phyloP scores from a whole-genome alignment of 306 rosid species.

The Acacia confusa region DNA sequence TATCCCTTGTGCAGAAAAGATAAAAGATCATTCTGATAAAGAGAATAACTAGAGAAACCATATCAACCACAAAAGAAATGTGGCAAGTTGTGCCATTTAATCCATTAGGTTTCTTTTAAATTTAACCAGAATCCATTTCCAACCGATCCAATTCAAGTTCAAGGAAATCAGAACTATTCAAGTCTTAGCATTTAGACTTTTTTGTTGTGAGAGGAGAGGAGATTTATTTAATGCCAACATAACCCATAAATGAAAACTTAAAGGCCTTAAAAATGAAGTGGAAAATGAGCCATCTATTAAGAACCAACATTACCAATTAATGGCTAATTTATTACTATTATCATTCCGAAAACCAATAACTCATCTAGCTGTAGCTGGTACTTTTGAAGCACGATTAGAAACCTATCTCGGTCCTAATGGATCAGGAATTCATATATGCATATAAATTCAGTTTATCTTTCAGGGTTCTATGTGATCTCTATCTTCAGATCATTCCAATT shows the following conservation, averaged over 20 bases:
- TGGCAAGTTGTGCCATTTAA: not conserved
- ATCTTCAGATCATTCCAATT: not conserved
- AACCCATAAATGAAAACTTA: not conserved
- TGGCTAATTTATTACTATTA: not conserved
- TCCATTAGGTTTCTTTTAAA: not conserved
- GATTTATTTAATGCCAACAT: not conserved
- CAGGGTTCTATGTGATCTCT: not conserved
- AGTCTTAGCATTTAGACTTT: not conserved
- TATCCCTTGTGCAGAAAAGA: slow-evolving; percentile 5
- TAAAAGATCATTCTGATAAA: not conserved
- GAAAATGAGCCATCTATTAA: not conserved
- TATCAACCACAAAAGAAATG: slow-evolving; percentile 1
- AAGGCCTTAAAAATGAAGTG: not conserved
- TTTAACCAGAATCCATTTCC: not conserved
- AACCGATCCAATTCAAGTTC: not conserved
- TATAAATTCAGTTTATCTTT: not conserved
- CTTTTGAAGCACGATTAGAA: not conserved
- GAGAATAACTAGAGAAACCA: slow-evolving; percentile 11
- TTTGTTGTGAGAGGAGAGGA: not conserved
- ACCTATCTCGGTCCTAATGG: too few relatives aligned
- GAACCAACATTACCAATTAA: not conserved
- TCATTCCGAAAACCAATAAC: not conserved
- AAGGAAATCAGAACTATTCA: not conserved
- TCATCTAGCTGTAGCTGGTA: not conserved
- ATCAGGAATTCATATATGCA: not conserved